Conservation (phyloP, 2,329 filamentous ascomycete genomes). For the Botrytis byssoidea region DNA sequence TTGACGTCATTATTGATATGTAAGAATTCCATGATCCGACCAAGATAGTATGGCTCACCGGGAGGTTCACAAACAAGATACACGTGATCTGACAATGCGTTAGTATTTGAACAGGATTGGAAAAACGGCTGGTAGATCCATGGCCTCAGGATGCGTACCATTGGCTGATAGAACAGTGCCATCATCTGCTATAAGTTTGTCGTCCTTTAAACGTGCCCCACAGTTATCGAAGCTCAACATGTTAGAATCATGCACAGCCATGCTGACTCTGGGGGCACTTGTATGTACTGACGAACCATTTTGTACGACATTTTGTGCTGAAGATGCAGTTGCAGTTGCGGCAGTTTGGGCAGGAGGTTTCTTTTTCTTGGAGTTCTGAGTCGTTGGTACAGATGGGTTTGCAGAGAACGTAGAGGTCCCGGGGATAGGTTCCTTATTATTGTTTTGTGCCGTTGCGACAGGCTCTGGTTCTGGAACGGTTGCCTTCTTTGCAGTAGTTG, state of each 20-base stretch:
- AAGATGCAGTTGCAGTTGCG: slow-evolving; percentile 24
- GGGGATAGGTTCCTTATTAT: slow-evolving; percentile 50
- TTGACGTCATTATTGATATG: slow-evolving; percentile 72
- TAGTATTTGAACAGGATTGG: slow-evolving; percentile 22
- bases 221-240: slow-evolving; percentile 83
- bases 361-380: slow-evolving; percentile 71
- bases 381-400: slow-evolving; percentile 41
- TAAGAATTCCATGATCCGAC: slow-evolving; percentile 97
- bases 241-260: slow-evolving; percentile 62
- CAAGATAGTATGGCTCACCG: slow-evolving; percentile 96
- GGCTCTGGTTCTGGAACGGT: slow-evolving; percentile 35
- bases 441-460: slow-evolving; percentile 32
- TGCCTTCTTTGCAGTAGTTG: slow-evolving; percentile 44
- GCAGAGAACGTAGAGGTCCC: slow-evolving; percentile 59
- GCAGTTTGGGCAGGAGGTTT: slow-evolving; percentile 58
- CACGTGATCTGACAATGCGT: slow-evolving; percentile 64
- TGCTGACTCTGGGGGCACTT: slow-evolving; percentile 28
- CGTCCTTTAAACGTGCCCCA: slow-evolving; percentile 67
- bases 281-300: slow-evolving; percentile 21
- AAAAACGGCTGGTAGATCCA: not conserved
- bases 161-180: slow-evolving; percentile 80
- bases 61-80: slow-evolving; percentile 97
- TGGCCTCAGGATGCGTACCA: slow-evolving; percentile 59
- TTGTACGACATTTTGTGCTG: slow-evolving; percentile 16
- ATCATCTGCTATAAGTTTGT: slow-evolving; percentile 83